Evolutionary conservation across 148 eudicot genomes (phyloP).

Genomic region (Cornus florida): DNA sequence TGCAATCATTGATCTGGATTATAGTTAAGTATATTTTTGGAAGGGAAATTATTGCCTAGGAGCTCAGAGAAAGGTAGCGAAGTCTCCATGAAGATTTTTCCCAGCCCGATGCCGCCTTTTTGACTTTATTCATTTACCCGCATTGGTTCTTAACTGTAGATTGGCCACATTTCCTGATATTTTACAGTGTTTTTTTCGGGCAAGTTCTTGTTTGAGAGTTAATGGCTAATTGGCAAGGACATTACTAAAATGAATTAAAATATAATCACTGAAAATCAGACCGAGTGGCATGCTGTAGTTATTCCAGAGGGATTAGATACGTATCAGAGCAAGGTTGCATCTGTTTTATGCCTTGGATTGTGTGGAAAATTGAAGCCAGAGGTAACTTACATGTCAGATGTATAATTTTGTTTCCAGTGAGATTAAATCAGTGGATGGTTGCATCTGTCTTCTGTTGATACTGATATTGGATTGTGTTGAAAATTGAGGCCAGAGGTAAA

Average conservation of each 20-base stretch:
- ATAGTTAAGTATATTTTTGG: not conserved
- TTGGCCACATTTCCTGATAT: not conserved
- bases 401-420: too few species aligned
- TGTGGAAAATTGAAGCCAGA: not conserved
- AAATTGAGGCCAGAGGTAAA: slow-evolving; percentile 14
- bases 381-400: not conserved
- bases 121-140: not conserved
- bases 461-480: not conserved
- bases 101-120: not conserved
- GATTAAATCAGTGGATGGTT: too few species aligned
- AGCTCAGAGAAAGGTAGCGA: too few species aligned
- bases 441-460: not conserved
- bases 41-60: not conserved
- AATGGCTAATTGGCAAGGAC: not conserved
- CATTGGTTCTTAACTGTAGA: slow-evolving; percentile 2
- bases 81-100: not conserved
- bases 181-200: not conserved
- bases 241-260: not conserved
- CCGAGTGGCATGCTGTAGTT: slow-evolving; percentile 1
- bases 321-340: slow-evolving; percentile 3
- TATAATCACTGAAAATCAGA: not conserved
- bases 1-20: not conserved
- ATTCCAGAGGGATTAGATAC: slow-evolving; percentile 1
- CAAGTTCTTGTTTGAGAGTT: not conserved
- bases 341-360: slow-evolving; percentile 4